Conservation (phyloP, 805 yeast genomes). For the Saitoella complicata region DNA sequence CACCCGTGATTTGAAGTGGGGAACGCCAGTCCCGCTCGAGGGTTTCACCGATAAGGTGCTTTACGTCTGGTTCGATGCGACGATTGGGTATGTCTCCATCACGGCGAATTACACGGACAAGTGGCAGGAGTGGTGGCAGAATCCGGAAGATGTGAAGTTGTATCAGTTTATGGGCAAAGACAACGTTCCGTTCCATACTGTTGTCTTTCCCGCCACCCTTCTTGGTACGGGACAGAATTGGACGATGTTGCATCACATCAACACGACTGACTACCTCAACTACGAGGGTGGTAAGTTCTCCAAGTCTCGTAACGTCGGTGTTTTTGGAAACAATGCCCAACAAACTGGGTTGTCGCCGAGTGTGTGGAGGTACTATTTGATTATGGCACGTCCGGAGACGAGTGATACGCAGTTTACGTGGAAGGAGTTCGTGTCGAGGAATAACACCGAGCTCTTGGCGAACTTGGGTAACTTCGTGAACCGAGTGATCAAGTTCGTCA, state of each 20-base stretch:
- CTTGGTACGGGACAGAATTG: conserved; percentile 78
- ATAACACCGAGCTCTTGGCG: conserved; percentile 85
- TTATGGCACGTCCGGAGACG: conserved; percentile 85
- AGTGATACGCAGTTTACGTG: conserved; percentile 96
- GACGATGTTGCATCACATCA: conserved; percentile 82
- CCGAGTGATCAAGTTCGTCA: conserved; percentile 77
- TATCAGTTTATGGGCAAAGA: conserved; percentile 99
- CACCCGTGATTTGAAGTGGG: conserved; percentile 96
- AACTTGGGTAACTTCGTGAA: conserved; percentile 94
- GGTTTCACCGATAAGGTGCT: conserved; percentile 77
- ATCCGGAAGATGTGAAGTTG: conserved; percentile 74
- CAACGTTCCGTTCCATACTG: conserved; percentile 97
- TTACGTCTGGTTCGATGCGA: conserved; percentile 98
- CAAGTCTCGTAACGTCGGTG: conserved; percentile 95
- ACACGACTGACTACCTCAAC: conserved; percentile 85
- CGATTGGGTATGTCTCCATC: conserved; percentile 90
- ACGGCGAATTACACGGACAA: conserved; percentile 76
- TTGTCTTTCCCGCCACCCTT: conserved; percentile 87
- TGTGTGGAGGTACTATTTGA: conserved; percentile 94
- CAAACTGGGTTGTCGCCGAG: conserved; percentile 82
- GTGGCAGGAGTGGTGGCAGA: conserved; percentile 90
- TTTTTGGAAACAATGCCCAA: conserved; percentile 92
- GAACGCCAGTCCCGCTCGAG: conserved; percentile 90
- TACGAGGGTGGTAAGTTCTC: conserved; percentile 98
- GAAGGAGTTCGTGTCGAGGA: conserved; percentile 87